Evolutionary conservation across 1,284 basidiomycete species (phyloP).

Genomic region (Trametes sp.): DNA sequence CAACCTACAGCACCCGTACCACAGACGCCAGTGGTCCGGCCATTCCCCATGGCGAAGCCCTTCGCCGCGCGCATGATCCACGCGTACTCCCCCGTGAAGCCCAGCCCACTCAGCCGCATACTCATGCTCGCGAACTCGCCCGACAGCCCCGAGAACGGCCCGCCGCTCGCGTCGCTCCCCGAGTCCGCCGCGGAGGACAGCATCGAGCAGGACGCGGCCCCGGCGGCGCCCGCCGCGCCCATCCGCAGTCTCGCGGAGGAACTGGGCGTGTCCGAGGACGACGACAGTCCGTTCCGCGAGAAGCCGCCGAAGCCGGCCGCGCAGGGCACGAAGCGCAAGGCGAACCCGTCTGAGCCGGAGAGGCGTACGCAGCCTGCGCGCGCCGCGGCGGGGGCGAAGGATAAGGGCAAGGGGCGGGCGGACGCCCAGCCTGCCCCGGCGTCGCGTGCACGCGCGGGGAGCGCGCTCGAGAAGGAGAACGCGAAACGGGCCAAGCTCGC

Average conservation of each 20-base stretch:
- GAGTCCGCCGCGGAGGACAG: conserved; percentile 48
- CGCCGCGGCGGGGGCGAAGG: conserved; percentile 41
- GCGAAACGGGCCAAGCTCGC: conserved; percentile 37
- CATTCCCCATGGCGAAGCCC: conserved; percentile 76
- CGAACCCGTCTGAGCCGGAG: conserved; percentile 20
- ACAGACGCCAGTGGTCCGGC: conserved; percentile 39
- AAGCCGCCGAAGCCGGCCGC: conserved; percentile 19
- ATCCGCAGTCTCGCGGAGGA: conserved; percentile 38
- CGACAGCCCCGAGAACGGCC: conserved; percentile 45
- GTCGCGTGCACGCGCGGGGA: conserved; percentile 27
- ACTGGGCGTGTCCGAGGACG: conserved; percentile 38
- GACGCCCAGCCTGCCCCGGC: conserved; percentile 17
- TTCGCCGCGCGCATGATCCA: conserved; percentile 72
- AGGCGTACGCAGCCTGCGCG: conserved; percentile 7
- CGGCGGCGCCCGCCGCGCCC: conserved; percentile 18
- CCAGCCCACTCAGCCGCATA: conserved; percentile 78
- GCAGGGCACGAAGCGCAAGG: conserved; percentile 33
- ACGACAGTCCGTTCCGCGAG: conserved; percentile 36
- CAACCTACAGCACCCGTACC: conserved; percentile 32
- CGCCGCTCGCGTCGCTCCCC: conserved; percentile 39
- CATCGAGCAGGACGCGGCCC: conserved; percentile 26
- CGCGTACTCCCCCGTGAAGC: conserved; percentile 79
- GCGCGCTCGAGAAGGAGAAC: conserved; percentile 38
- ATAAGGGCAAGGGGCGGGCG: conserved; percentile 46
- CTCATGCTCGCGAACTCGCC: conserved; percentile 73